Conservation (phyloP, 2,329 filamentous ascomycete species). For the Cercospora canescens region DNA sequence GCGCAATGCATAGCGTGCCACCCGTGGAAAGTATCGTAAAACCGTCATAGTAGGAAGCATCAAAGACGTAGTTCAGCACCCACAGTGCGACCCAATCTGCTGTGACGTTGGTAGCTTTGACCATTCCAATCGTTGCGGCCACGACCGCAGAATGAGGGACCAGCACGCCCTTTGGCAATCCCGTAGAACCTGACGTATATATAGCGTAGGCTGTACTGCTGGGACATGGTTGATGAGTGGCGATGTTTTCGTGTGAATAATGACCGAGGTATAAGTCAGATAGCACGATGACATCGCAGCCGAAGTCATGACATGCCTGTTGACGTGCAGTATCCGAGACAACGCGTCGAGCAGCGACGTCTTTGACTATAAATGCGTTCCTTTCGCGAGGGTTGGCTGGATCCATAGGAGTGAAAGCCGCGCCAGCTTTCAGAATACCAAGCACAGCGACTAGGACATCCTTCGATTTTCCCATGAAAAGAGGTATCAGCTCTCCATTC, state of each 20-base stretch:
- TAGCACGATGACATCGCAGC: not conserved
- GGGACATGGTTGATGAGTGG: not conserved
- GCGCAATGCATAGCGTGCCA: constrained; percentile 51
- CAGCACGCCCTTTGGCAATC: constrained; percentile 20
- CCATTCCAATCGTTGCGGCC: constrained; percentile 11
- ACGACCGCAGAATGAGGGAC: constrained; percentile 14
- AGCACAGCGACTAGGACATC: not conserved
- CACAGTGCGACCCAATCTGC: constrained; percentile 13
- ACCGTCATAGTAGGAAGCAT: constrained; percentile 38
- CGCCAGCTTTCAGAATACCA: not conserved
- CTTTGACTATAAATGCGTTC: not conserved
- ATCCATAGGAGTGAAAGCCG: not conserved
- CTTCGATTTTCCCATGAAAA: not conserved
- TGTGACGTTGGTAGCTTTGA: not conserved
- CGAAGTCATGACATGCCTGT: not conserved
- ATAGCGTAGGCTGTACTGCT: constrained; percentile 11
- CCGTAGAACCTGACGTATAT: constrained; percentile 20
- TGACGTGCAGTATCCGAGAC: not conserved
- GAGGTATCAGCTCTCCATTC: not conserved
- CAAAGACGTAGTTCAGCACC: constrained; percentile 16
- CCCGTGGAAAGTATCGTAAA: constrained; percentile 44
- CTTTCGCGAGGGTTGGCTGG: not conserved
- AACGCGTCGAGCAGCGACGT: not conserved
- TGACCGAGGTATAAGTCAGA: not conserved
- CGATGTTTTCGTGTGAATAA: not conserved